These are phyloP conservation scores for Adenanthera pavonina DNA, from an alignment of 306 rosid species.

Conservation along the genomic window DNA sequence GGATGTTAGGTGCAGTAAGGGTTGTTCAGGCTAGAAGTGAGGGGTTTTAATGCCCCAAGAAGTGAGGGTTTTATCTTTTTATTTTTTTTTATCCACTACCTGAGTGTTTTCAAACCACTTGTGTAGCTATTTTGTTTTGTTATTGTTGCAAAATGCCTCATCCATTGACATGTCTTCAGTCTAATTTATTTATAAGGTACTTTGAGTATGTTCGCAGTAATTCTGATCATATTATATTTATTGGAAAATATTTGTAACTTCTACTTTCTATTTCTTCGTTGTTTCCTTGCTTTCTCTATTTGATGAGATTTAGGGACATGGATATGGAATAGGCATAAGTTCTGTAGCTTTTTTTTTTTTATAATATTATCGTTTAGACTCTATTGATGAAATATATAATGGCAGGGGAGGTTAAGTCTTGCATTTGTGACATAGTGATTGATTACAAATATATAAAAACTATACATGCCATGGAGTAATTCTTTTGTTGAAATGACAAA, in stretches of 20 bases:
- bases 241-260: neutral
- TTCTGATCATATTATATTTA: neutral
- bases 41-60: neutral
- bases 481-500: neutral
- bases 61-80: neutral
- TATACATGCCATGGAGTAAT: neutral
- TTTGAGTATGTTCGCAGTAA: neutral
- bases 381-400: neutral
- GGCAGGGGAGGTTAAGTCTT: neutral
- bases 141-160: neutral
- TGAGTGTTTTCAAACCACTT: constrained; percentile 8
- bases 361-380: neutral
- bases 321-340: neutral
- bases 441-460: neutral
- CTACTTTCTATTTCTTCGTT: neutral
- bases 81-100: neutral
- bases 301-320: neutral
- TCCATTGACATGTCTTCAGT: neutral
- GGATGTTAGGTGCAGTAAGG: neutral
- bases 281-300: neutral
- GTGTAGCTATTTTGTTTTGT: neutral
- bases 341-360: neutral
- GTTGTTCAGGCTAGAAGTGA: neutral
- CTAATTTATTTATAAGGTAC: neutral
- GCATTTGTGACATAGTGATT: neutral